Conservation (phyloP, 352 stramenopile genomes). For the Phytopythium sindhum region DNA sequence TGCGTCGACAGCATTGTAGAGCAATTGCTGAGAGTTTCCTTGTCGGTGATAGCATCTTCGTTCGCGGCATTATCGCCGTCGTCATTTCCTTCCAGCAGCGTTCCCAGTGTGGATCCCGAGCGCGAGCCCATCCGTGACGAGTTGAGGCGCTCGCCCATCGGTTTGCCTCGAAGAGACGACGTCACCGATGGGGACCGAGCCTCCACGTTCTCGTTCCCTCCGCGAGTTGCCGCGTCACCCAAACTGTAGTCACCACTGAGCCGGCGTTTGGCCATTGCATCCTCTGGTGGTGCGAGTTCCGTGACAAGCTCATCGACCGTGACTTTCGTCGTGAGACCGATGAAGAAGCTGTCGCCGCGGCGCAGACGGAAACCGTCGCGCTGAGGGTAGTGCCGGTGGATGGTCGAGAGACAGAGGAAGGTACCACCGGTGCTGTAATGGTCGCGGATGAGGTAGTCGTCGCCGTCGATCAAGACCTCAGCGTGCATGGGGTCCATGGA, state of each 20-base stretch:
- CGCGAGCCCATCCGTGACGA: neutral
- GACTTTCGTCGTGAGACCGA: slow-evolving; percentile 32
- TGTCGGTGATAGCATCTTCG: neutral
- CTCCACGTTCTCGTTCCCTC: neutral
- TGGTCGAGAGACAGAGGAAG: slow-evolving; percentile 72
- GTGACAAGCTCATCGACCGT: slow-evolving; percentile 26
- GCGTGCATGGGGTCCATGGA: slow-evolving; percentile 69
- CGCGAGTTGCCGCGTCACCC: neutral
- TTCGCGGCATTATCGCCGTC: slow-evolving; percentile 2
- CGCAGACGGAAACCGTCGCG: slow-evolving; percentile 64
- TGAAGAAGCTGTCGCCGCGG: slow-evolving; percentile 40
- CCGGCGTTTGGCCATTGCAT: neutral
- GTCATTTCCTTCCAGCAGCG: slow-evolving; percentile 3
- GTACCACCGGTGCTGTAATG: slow-evolving; percentile 41
- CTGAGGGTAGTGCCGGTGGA: slow-evolving; percentile 61
- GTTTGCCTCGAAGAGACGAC: neutral
- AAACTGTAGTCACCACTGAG: neutral
- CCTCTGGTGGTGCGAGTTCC: neutral
- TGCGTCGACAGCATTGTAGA: neutral
- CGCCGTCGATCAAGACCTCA: slow-evolving; percentile 47
- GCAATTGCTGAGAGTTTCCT: neutral
- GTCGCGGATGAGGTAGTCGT: slow-evolving; percentile 65
- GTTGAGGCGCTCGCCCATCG: neutral
- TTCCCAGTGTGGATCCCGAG: neutral
- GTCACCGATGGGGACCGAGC: neutral